These are phyloP conservation scores for Cladosporium austrohemisphaericum DNA, from an alignment of 2,329 filamentous ascomycete genomes.

Conservation along the genomic window DNA sequence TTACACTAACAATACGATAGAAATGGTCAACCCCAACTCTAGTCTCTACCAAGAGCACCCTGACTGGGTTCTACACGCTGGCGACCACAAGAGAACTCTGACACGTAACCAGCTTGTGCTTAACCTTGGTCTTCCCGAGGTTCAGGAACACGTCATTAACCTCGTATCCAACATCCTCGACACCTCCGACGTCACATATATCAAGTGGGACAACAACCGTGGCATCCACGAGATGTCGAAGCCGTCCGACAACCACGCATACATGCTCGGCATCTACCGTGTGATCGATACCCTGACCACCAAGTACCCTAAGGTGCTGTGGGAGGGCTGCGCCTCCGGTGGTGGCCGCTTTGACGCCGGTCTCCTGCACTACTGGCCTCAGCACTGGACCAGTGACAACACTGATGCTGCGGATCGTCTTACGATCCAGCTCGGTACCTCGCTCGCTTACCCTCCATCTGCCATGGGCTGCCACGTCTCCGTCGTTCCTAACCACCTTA, in stretches of 20 bases:
- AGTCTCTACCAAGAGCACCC: constrained; percentile 59
- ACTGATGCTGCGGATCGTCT: constrained; percentile 61
- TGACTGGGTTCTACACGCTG: constrained; percentile 60
- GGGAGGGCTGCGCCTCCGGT: constrained; percentile 64
- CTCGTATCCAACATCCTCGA: constrained; percentile 54
- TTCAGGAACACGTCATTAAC: constrained; percentile 60
- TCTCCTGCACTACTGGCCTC: constrained; percentile 27
- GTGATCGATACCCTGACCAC: constrained; percentile 59
- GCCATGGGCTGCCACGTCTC: constrained; percentile 65
- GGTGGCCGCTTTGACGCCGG: constrained; percentile 62
- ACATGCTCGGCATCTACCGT: constrained; percentile 62
- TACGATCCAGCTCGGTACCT: constrained; percentile 61
- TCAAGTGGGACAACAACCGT: constrained; percentile 68
- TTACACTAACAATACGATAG: constrained; percentile 24
- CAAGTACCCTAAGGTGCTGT: constrained; percentile 59
- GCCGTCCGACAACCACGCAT: constrained; percentile 53
- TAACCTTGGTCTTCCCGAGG: constrained; percentile 57
- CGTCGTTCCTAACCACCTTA: constrained; percentile 57
- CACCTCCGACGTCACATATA: constrained; percentile 53
- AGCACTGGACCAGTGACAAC: constrained; percentile 64
- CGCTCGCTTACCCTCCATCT: constrained; percentile 58
- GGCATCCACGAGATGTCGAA: constrained; percentile 58
- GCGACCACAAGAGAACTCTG: constrained; percentile 54
- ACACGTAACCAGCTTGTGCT: constrained; percentile 59
- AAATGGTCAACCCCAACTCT: constrained; percentile 64